phyloP scores from a whole-genome alignment of 1,284 basidiomycete species.

The Meira nashicola region DNA sequence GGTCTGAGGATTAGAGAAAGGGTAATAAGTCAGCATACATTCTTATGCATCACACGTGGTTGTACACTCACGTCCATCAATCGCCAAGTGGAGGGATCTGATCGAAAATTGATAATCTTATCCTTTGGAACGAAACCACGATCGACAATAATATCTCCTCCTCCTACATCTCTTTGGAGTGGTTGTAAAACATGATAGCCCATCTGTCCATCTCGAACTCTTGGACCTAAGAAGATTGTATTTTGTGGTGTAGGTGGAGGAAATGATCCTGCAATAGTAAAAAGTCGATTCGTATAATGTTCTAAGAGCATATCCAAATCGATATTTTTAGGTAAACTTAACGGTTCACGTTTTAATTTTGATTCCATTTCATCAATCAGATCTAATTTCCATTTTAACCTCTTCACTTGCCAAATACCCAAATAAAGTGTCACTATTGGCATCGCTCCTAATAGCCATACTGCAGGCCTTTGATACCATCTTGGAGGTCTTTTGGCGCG shows the following conservation, averaged over 20 bases:
- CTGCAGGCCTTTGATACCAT: conserved; percentile 44
- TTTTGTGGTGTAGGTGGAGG: conserved; percentile 3
- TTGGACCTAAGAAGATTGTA: conserved; percentile 78
- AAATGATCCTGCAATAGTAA: conserved; percentile 33
- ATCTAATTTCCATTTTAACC: conserved; percentile 89
- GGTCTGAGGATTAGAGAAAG: conserved; percentile 16
- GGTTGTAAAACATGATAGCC: conserved; percentile 85
- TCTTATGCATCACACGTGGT: conserved; percentile 14
- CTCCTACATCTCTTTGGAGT: conserved; percentile 62
- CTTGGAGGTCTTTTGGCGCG: not conserved
- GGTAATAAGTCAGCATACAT: conserved; percentile 13
- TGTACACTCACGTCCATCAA: conserved; percentile 5
- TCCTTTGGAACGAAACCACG: conserved; percentile 73
- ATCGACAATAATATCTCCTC: conserved; percentile 65
- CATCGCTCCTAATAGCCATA: conserved; percentile 71
- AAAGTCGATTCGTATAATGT: conserved; percentile 17
- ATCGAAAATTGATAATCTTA: conserved; percentile 53
- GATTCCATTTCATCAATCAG: conserved; percentile 91
- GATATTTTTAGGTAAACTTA: conserved; percentile 74
- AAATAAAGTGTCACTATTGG: conserved; percentile 87
- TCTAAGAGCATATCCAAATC: conserved; percentile 61
- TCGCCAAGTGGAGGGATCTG: not conserved
- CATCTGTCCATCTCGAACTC: conserved; percentile 76
- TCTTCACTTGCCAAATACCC: conserved; percentile 84
- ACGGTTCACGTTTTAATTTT: conserved; percentile 75